A percentile compares a stretch with the other conserved stretches of the same genome.
These are phyloP conservation scores for Didymella keratinophila DNA, from an alignment of 2,329 filamentous ascomycete genomes.

Conservation along the genomic window DNA sequence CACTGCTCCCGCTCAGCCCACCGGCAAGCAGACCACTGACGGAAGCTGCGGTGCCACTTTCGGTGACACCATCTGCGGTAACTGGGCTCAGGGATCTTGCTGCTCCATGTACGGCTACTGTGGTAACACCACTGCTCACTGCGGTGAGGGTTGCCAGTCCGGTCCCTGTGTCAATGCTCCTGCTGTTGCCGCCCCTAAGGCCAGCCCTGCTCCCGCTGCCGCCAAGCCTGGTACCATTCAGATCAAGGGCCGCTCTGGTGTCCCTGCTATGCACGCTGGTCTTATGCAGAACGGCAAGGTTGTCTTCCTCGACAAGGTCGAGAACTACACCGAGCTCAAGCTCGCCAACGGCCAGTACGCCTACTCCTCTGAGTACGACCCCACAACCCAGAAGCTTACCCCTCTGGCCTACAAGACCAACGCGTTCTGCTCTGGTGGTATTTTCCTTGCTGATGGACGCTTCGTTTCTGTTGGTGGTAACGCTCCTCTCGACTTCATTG, in stretches of 20 bases:
- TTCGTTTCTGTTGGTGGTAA: slow-evolving; percentile 66
- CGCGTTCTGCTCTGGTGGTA: slow-evolving; percentile 67
- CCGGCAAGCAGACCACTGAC: slow-evolving; percentile 55
- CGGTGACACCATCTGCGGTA: slow-evolving; percentile 59
- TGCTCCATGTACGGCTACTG: slow-evolving; percentile 67
- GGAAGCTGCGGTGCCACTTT: slow-evolving; percentile 63
- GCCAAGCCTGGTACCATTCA: slow-evolving; percentile 57
- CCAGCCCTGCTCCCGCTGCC: slow-evolving; percentile 57
- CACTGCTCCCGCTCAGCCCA: slow-evolving; percentile 28
- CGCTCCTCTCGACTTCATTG: slow-evolving; percentile 62
- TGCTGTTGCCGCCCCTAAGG: slow-evolving; percentile 52
- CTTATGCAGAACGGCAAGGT: slow-evolving; percentile 67
- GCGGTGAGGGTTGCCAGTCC: slow-evolving; percentile 63
- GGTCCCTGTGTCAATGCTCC: slow-evolving; percentile 59
- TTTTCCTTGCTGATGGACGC: slow-evolving; percentile 65
- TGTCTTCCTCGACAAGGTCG: slow-evolving; percentile 69
- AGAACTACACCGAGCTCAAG: slow-evolving; percentile 67
- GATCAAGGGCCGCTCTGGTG: slow-evolving; percentile 64
- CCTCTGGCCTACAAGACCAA: slow-evolving; percentile 64
- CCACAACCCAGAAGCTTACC: slow-evolving; percentile 56
- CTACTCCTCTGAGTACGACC: slow-evolving; percentile 68
- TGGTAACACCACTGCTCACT: slow-evolving; percentile 59
- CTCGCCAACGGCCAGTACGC: slow-evolving; percentile 64
- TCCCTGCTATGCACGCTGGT: slow-evolving; percentile 70
- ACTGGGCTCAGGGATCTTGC: slow-evolving; percentile 62